Base-by-base conservation (phyloP, 805 yeast species). In the Wickerhamiella allomyrinae region DNA sequence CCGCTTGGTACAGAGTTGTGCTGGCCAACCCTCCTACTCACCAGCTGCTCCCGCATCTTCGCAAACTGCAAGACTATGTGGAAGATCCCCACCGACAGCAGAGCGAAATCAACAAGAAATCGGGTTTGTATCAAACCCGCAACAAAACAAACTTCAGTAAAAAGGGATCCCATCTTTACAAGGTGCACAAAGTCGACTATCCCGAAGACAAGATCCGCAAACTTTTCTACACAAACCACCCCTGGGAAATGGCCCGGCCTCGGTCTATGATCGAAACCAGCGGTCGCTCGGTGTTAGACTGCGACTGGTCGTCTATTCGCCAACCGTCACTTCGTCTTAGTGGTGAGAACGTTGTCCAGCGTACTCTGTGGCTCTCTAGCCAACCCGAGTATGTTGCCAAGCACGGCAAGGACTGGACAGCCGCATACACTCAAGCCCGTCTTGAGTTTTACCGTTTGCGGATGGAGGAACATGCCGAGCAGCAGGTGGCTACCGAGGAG, bases 211-310 rank as follows among this genome's bases (percentile, higher is more conserved):
- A 79, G 52, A 62, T 91, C 51, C 75, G 98, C 65, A 69, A 73
- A 37, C 67, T 81, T 20, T 91, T 91, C 56, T 89, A 79, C 61
- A 76, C 76, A 45, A 95, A 87, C 58, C 98, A 91, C 62, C 98
- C 98, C 6, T 91, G 98, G 98, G 98, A 91, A 62, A 67, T 87
- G 41, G 84, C 97, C 1, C 73, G 94, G 51, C 95, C 97, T 11
- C 83, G 82, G 57, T 69, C 75, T 22, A 63, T 91, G 50, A 70
- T 86, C 37, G 98, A 91, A 60, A 81, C 76, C 53, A 68, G 70
- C 29, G 83, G 81, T 7, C 66, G 70, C 35, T 84, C 80, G 37
- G 53, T 60, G 33, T 45, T 52, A 2, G 55, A 58, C 7, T 67
- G 68, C 44, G 85, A 91, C 59, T 91, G 98, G 97, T 69, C 78